phyloP scores from a whole-genome alignment of 306 rosid genomes.

The Malus orientalis region DNA sequence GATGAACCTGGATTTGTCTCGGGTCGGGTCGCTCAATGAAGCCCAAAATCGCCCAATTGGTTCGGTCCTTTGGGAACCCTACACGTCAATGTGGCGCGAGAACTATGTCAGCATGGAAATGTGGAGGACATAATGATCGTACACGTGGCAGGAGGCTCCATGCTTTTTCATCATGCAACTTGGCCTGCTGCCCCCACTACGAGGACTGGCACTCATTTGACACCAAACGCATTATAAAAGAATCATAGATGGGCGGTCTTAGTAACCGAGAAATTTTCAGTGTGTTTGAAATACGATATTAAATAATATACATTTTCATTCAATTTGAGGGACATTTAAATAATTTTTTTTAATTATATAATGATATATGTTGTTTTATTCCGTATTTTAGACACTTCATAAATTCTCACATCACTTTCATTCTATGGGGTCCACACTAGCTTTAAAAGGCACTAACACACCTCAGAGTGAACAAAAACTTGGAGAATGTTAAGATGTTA shows the following conservation, averaged over 20 bases:
- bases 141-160: not conserved
- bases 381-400: fast-evolving
- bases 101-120: not conserved
- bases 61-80: not conserved
- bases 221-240: not conserved
- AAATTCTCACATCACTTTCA: no score
- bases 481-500: no score
- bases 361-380: no score
- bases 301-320: no score
- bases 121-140: not conserved
- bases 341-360: no score
- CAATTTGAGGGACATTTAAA: no score
- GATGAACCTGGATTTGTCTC: not conserved
- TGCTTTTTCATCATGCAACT: not conserved
- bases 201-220: not conserved
- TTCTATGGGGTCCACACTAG: not conserved
- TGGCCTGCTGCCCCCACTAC: not conserved
- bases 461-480: no score
- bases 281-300: no score
- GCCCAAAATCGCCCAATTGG: not conserved
- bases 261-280: no score
- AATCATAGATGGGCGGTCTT: not conserved
- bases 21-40: not conserved
- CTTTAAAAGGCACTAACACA: no score
- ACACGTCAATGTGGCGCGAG: not conserved